Percentiles rank a stretch among this genome's conserved stretches.
These are phyloP conservation scores for Lipomyces orientalis DNA, from an alignment of 805 yeast genomes.

Conservation along the genomic window DNA sequence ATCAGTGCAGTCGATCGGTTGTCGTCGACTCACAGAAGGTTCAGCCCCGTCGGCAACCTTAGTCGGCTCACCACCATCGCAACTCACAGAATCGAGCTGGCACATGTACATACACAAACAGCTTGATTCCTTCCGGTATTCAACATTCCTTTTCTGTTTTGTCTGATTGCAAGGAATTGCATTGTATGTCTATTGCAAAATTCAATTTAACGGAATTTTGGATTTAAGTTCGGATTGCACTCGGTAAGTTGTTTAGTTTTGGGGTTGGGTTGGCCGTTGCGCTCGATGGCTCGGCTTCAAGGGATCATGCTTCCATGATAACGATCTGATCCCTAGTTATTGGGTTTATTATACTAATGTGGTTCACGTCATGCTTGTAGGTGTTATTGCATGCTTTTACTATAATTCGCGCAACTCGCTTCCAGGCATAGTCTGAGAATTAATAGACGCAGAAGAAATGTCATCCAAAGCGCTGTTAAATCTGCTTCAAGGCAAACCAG, in stretches of 20 bases:
- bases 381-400: background rate
- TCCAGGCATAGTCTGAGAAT: background rate
- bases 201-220: background rate
- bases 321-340: background rate
- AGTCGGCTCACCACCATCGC: too few species aligned
- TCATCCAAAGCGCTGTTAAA: slow-evolving; percentile 20
- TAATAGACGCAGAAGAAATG: background rate
- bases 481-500: slow-evolving; percentile 21
- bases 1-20: background rate
- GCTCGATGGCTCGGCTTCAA: background rate
- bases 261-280: background rate
- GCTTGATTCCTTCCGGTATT: background rate
- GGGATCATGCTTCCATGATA: background rate
- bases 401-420: background rate
- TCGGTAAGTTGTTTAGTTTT: background rate
- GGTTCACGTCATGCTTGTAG: background rate
- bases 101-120: background rate
- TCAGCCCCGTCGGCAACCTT: background rate
- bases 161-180: background rate
- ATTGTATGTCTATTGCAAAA: background rate
- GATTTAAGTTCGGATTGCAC: background rate
- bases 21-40: background rate
- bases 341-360: background rate
- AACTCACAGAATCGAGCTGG: too few species aligned
- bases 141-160: background rate